Percentiles rank a stretch among this genome's conserved stretches.
phyloP scores from a whole-genome alignment of 2,329 filamentous ascomycete species.

The Neopestalotiopsis rosae region DNA sequence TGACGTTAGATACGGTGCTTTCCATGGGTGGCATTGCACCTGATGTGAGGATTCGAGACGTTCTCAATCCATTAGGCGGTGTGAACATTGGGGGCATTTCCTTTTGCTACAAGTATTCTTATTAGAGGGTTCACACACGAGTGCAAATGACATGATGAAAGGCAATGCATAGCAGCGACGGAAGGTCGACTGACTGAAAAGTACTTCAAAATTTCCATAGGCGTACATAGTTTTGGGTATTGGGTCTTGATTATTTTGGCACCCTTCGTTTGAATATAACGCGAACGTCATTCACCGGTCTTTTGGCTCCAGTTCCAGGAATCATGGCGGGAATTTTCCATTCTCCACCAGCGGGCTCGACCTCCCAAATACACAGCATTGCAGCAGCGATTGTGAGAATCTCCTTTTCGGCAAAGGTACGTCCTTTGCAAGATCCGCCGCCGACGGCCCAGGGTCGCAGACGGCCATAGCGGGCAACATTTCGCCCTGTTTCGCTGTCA shows the following conservation, averaged over 20 bases:
- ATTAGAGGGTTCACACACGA: conserved; percentile 8
- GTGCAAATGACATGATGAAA: neutral
- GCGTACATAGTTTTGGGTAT: neutral
- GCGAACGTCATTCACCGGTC: conserved; percentile 24
- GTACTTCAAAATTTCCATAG: neutral
- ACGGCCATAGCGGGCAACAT: conserved; percentile 21
- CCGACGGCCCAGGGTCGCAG: conserved; percentile 25
- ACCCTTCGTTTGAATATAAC: conserved; percentile 22
- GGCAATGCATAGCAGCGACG: neutral
- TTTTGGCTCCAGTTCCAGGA: conserved; percentile 26
- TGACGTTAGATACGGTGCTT: conserved; percentile 16
- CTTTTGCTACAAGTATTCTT: conserved; percentile 20
- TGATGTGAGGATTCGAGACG: conserved; percentile 14
- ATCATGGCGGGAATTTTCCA: conserved; percentile 23
- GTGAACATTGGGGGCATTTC: conserved; percentile 4
- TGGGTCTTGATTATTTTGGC: neutral
- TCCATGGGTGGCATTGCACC: conserved; percentile 17
- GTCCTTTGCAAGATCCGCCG: conserved; percentile 23
- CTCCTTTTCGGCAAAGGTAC: conserved; percentile 26
- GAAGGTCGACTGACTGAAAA: neutral
- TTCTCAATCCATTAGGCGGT: conserved; percentile 18
- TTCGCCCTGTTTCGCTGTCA: conserved; percentile 17
- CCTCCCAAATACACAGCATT: conserved; percentile 24
- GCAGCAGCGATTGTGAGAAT: conserved; percentile 21
- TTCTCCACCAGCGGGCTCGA: conserved; percentile 17